phyloP scores from a whole-genome alignment of 441 rosid species.

The Populus hybrid region DNA sequence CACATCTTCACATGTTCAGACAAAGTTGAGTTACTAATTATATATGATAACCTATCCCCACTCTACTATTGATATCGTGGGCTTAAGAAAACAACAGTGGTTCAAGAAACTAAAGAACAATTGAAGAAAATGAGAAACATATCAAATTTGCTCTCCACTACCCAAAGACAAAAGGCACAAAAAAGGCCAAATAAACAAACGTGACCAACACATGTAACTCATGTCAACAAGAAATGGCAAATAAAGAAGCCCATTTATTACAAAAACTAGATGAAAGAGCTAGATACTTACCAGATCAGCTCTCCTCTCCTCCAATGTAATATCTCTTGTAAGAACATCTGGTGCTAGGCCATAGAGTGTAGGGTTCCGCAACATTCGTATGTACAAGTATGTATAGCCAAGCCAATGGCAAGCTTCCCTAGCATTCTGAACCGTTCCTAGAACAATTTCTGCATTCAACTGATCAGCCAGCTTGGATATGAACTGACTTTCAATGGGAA shows the following conservation, averaged over 20 bases:
- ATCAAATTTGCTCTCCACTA: not conserved
- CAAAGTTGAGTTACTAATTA: not conserved
- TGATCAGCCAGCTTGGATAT: slow-evolving; percentile 93
- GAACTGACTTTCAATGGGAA: slow-evolving; percentile 95
- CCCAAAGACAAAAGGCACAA: not conserved
- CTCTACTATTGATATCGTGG: not conserved
- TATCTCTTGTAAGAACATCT: slow-evolving; percentile 71
- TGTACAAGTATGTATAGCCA: slow-evolving; percentile 77
- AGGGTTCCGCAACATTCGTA: slow-evolving; percentile 87
- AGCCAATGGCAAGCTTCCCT: slow-evolving; percentile 98
- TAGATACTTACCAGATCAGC: slow-evolving; percentile 76
- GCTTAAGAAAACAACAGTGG: not conserved
- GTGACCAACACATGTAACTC: not conserved
- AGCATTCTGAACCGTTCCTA: slow-evolving; percentile 94
- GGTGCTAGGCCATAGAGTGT: slow-evolving; percentile 79
- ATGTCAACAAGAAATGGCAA: not conserved
- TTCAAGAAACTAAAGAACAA: not conserved
- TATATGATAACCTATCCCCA: not conserved
- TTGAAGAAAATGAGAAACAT: not conserved
- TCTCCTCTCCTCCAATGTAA: slow-evolving; percentile 82
- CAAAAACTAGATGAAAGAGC: not conserved
- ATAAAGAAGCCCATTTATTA: not conserved
- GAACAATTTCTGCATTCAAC: slow-evolving; percentile 96
- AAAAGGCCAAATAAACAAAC: not conserved
- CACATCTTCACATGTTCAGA: not conserved